Evolutionary conservation across 2,329 filamentous ascomycete genomes (phyloP).

Genomic region (Aspergillus sp.): DNA sequence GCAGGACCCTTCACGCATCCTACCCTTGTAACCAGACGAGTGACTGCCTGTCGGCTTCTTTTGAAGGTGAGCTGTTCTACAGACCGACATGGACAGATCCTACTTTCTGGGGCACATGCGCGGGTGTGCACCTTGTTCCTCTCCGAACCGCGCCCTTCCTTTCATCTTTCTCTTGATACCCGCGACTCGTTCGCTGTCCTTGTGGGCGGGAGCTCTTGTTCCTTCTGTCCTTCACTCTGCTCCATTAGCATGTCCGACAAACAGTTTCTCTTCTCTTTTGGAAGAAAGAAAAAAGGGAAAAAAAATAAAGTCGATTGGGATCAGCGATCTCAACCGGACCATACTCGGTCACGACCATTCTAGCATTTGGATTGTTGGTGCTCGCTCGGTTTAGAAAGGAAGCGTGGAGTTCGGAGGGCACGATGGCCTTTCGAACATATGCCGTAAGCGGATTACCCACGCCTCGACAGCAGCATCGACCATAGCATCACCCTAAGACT

Average conservation of each 20-base stretch:
- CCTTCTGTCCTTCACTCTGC: conserved; percentile 5
- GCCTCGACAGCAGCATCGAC: conserved; percentile 11
- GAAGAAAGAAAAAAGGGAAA: neutral
- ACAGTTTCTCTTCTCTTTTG: conserved; percentile 7
- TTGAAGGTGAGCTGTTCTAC: conserved; percentile 22
- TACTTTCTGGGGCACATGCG: neutral
- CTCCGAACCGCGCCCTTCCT: conserved; percentile 3
- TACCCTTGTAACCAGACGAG: conserved; percentile 40
- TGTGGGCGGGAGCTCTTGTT: neutral
- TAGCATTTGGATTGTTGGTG: conserved; percentile 15
- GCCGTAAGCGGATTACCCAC: conserved; percentile 17
- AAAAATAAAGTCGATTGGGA: neutral
- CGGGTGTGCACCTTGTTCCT: conserved; percentile 1
- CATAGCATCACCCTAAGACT: neutral
- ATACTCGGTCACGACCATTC: conserved; percentile 7
- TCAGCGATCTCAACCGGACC: conserved; percentile 9
- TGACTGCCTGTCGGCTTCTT: conserved; percentile 5
- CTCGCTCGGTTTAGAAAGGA: conserved; percentile 18
- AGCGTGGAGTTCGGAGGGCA: conserved; percentile 15
- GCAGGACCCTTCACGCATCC: conserved; percentile 44
- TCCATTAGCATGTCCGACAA: conserved; percentile 11
- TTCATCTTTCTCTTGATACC: conserved; percentile 8
- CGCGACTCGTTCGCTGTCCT: conserved; percentile 6
- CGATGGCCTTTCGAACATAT: conserved; percentile 2
- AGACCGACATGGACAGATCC: conserved; percentile 2